These are phyloP conservation scores for Populus pruinosa DNA, from an alignment of 345 rosid species.

Conservation along the genomic window DNA sequence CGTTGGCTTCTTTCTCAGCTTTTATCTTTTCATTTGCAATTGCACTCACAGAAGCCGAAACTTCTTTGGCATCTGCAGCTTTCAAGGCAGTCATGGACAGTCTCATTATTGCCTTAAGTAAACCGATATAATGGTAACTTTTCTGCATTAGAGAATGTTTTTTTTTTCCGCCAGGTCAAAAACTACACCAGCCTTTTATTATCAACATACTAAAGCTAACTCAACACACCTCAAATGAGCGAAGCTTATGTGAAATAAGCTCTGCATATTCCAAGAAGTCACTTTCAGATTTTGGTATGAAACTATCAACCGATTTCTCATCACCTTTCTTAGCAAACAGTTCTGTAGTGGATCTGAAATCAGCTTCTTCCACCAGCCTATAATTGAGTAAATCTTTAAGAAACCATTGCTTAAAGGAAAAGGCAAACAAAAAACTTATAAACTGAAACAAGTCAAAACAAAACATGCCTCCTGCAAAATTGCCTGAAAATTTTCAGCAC, in stretches of 20 bases:
- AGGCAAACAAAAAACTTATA: not conserved
- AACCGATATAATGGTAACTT: conserved; percentile 66
- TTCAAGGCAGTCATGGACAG: conserved; percentile 61
- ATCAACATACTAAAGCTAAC: not conserved
- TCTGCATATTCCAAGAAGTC: conserved; percentile 93
- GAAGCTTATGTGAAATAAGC: conserved; percentile 68
- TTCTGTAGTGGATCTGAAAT: conserved; percentile 65
- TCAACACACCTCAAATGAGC: conserved; percentile 58
- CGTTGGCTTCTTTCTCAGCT: conserved; percentile 77
- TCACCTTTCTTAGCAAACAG: conserved; percentile 60
- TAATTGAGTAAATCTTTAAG: not conserved
- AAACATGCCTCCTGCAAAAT: not conserved
- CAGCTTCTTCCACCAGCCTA: conserved; percentile 97
- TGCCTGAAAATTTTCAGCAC: not conserved
- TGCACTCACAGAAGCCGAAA: conserved; percentile 75
- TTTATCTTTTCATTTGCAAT: conserved; percentile 89
- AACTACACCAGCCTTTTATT: not conserved
- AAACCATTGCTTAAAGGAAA: not conserved
- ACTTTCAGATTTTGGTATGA: conserved; percentile 91
- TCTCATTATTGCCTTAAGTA: conserved; percentile 85
- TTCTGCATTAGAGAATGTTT: conserved; percentile 48
- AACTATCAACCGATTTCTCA: conserved; percentile 56
- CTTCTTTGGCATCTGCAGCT: conserved; percentile 87
- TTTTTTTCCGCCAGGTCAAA: conserved; percentile 1
- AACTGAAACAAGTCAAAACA: not conserved